Conservation (phyloP, 805 yeast genomes). For the Candida gorgasii region DNA sequence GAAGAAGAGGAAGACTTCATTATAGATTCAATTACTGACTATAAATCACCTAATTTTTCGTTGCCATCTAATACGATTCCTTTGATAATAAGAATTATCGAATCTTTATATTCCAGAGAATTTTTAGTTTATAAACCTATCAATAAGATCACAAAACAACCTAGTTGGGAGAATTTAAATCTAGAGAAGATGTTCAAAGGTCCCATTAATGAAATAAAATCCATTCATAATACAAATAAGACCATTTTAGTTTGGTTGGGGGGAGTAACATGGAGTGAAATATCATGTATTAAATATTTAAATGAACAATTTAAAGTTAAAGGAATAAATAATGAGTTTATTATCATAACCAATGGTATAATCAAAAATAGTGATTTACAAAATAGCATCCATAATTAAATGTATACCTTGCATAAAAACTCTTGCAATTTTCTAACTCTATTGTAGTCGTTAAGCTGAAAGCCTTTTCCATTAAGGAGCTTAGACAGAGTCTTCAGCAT, state of each 20-base stretch:
- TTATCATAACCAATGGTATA: conserved; percentile 47
- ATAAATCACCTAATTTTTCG: conserved; percentile 57
- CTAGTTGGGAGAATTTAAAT: conserved; percentile 47
- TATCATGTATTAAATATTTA: conserved; percentile 68
- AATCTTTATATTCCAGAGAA: conserved; percentile 62
- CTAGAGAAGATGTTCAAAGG: conserved; percentile 45
- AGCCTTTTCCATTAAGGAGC: background rate
- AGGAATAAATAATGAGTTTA: conserved; percentile 32
- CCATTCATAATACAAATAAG: conserved; percentile 21
- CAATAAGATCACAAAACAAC: conserved; percentile 34
- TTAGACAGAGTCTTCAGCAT: conserved; percentile 49
- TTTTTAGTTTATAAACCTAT: conserved; percentile 45
- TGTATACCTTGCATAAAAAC: background rate
- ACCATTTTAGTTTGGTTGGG: conserved; percentile 65
- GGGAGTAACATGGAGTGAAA: conserved; percentile 84
- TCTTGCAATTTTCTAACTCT: background rate
- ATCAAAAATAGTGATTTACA: conserved; percentile 19
- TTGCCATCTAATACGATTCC: conserved; percentile 83
- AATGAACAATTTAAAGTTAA: conserved; percentile 41
- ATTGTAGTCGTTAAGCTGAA: background rate
- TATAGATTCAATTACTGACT: conserved; percentile 19
- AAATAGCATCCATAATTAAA: background rate
- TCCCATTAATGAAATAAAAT: conserved; percentile 36
- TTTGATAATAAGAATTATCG: conserved; percentile 64
- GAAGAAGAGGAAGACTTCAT: conserved; percentile 21